A percentile compares a stretch with the other conserved stretches of the same genome.
Conservation (phyloP, 225 moss, liverwort and hornwort genomes). For the Pseudoscleropodium purum region DNA sequence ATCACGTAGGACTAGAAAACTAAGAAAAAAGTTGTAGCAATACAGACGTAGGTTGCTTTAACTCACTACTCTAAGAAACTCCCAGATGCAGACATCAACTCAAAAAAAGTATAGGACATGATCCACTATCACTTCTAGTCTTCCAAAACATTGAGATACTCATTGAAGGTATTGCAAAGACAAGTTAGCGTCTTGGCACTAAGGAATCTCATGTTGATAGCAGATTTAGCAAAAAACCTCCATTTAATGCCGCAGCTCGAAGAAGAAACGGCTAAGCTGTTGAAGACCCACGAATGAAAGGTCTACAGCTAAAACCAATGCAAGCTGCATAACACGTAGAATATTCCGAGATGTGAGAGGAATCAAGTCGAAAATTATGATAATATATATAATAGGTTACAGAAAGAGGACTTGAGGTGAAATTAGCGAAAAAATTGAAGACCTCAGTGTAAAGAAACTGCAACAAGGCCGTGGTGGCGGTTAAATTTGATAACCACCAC, state of each 20-base stretch:
- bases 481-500: neutral
- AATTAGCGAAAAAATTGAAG: neutral
- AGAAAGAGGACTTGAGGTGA: neutral
- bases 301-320: conserved; percentile 63
- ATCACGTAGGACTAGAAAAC: neutral
- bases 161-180: neutral
- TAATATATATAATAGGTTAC: neutral
- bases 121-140: neutral
- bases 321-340: conserved; percentile 46
- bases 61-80: neutral
- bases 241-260: conserved; percentile 29
- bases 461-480: neutral
- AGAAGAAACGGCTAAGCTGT: conserved; percentile 53
- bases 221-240: neutral
- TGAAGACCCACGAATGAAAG: conserved; percentile 76
- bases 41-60: neutral
- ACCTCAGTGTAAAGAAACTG: neutral
- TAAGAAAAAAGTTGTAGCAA: neutral
- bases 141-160: neutral
- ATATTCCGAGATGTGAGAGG: neutral
- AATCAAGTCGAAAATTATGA: neutral
- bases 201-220: neutral
- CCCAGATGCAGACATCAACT: neutral
- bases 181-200: neutral
- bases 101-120: neutral